Conservation (phyloP, 495 filamentous ascomycete genomes). For the Barbatosphaeria neglecta region DNA sequence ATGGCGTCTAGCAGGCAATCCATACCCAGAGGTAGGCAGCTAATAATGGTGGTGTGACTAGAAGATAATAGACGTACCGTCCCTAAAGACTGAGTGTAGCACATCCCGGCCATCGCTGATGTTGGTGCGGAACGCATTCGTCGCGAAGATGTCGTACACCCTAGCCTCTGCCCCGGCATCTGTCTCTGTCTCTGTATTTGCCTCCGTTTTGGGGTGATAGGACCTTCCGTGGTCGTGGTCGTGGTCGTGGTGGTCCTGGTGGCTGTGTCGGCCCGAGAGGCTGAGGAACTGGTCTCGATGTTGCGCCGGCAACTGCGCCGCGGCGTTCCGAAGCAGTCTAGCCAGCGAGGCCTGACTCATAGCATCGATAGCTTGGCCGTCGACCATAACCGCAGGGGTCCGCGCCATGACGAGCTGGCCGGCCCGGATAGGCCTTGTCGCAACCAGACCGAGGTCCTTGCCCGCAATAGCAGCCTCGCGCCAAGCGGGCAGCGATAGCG, state of each 20-base stretch:
- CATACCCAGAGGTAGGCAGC: not conserved
- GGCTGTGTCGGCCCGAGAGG: conserved; percentile 11
- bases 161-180: not conserved
- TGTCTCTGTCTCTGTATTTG: too few species aligned
- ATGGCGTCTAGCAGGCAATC: not conserved
- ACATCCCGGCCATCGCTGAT: conserved; percentile 11
- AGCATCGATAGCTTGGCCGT: conserved; percentile 13
- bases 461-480: conserved; percentile 11
- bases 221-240: conserved; percentile 17
- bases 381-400: conserved; percentile 20
- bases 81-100: conserved; percentile 18
- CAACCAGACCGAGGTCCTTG: conserved; percentile 22
- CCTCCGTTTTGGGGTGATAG: conserved; percentile 20
- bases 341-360: conserved; percentile 9
- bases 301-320: conserved; percentile 9
- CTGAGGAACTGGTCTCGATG: conserved; percentile 12
- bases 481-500: conserved; percentile 2
- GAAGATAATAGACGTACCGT: conserved; percentile 8
- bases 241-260: conserved; percentile 5
- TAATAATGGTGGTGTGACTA: not conserved
- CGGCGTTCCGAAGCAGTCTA: conserved; percentile 13
- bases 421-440: conserved; percentile 11
- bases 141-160: conserved; percentile 18
- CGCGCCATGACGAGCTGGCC: conserved; percentile 17
- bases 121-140: conserved; percentile 19